Evolutionary conservation across 2,329 filamentous ascomycete genomes (phyloP).

Genomic region (Madurella fahalii): DNA sequence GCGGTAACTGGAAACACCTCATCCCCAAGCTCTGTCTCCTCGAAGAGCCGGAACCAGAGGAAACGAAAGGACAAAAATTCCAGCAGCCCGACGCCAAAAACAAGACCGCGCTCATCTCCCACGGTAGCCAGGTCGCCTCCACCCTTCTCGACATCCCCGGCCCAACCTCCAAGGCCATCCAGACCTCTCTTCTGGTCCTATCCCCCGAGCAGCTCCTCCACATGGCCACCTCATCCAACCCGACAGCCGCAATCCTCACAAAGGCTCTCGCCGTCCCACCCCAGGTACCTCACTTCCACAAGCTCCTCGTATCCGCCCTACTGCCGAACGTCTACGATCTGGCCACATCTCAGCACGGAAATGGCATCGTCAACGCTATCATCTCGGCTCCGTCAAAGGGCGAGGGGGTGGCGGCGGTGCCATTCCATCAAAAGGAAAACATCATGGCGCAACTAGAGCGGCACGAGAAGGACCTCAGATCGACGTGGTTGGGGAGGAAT

Average conservation of each 20-base stretch:
- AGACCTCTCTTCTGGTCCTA: slow-evolving; percentile 64
- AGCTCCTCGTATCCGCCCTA: slow-evolving; percentile 47
- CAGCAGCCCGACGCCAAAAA: slow-evolving; percentile 44
- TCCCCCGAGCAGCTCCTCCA: slow-evolving; percentile 52
- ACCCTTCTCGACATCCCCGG: slow-evolving; percentile 73
- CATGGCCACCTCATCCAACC: slow-evolving; percentile 56
- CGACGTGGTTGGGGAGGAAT: slow-evolving; percentile 51
- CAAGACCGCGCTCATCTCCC: slow-evolving; percentile 53
- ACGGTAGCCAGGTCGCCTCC: slow-evolving; percentile 79
- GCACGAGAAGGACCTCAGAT: slow-evolving; percentile 47
- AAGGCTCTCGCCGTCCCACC: slow-evolving; percentile 47
- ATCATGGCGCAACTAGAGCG: slow-evolving; percentile 47
- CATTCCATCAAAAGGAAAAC: slow-evolving; percentile 55
- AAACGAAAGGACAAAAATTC: slow-evolving; percentile 24
- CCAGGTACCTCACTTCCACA: slow-evolving; percentile 52
- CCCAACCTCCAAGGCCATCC: slow-evolving; percentile 63
- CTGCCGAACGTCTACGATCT: slow-evolving; percentile 43
- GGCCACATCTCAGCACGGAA: slow-evolving; percentile 47
- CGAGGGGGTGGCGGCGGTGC: slow-evolving; percentile 43
- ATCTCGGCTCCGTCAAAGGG: slow-evolving; percentile 45
- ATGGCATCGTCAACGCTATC: slow-evolving; percentile 48
- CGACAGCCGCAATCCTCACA: slow-evolving; percentile 48
- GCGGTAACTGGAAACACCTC: slow-evolving; percentile 43
- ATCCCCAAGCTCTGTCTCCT: slow-evolving; percentile 49
- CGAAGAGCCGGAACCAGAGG: slow-evolving; percentile 32